Evolutionary conservation across 371 early-diverging fungal genomes (phyloP), one percentile per base, ranked within the genome.

Genomic region (Mortierella sp.): DNA sequence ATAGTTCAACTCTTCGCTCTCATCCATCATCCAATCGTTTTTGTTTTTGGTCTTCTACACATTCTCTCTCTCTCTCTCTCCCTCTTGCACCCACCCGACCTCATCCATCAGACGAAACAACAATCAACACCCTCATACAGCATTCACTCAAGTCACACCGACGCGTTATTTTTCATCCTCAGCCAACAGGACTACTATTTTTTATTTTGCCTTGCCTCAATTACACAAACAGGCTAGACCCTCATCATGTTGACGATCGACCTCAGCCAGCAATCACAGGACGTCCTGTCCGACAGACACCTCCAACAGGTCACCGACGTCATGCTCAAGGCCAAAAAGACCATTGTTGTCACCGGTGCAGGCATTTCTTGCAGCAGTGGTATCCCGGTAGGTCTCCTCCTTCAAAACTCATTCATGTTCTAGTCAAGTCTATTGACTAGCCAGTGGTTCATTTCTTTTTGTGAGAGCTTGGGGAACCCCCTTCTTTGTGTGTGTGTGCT

Each of bases 321-420:
- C 73, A 91, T 95, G 76, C 89, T 92, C 28, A 89, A 89, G 68
- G 92, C 95, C 44, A 95, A 93, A 82, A 92, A 95, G 76, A 92
- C 93, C n/a, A 90, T 97, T 10, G 93, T 97, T 28, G 92, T 98
- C 31, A 94, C 96, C 24, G 98, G 99, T 10, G 99, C 99, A 42
- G 99, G 99, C 47, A 97, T 98, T 75, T 97, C 97, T 24, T 96
- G 96, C 72, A 93, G 94, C 80, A 93, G 95, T 80, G 98, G 98
- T 55, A 98, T 98, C 83, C 97, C 97, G 14, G 95, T 95, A 91
- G 88, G 91, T 91, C 34, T 26, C 19, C 4, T 21, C 19, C 4
- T 21, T 19, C 44, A 24, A 9, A 45, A 14, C 31, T 24, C 47
- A 65, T n/a, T 52, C 14, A 13, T 65, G 10, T 55, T 52, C n/a